Evolutionary conservation across 331 rosid species (phyloP), one percentile per base, ranked within the genome.

Genomic region (Arachis monticola): DNA sequence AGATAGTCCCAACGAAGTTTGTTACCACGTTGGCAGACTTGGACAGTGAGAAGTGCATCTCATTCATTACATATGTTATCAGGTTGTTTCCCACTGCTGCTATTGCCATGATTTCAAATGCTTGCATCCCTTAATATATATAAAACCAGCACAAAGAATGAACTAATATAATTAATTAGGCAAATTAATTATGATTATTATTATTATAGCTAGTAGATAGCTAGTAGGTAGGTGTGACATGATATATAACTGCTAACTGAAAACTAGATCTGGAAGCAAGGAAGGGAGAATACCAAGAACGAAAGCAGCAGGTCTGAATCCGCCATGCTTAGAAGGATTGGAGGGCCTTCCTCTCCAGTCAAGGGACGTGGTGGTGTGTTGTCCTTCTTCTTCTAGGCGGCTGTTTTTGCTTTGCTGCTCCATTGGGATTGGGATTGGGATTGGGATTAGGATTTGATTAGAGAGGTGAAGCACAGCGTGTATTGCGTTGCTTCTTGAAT

Each of bases 21-120:
- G 99, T 94, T 48, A 94, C 99, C 1, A 86, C 65, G 77, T 94
- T 94, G 30, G 97, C 99, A 0, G 99, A 86, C 74, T 90, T 67
- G 4, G 99, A 83, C 80, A 94, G 35, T 46, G 99, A 75, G 80
- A 94, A 92, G 83, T 94, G 97, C 97, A 94, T 92, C 82, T 94
- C 96, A 44, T 85, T 90, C 9, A 89, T 88, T 77, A 90, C 80
- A 77, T 94, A 94, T 35, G 99, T 94, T 80, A 94, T 92, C 52
- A 94, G 96, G 73, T 94, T 94, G 97, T 94, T 94, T 76, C 97
- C 99, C 77, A 94, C 99, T 0, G 97, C 99, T 0, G 99, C 99
- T 35, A 94, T 94, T 46, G 88, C 97, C 99, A 92, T 94, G 80
- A 94, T 92, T 86, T 94, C 99, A 82, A 92, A 94, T 52, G 89